phyloP scores from a whole-genome alignment of 2,329 filamentous ascomycete species.

The Mycocentrospora acerina region DNA sequence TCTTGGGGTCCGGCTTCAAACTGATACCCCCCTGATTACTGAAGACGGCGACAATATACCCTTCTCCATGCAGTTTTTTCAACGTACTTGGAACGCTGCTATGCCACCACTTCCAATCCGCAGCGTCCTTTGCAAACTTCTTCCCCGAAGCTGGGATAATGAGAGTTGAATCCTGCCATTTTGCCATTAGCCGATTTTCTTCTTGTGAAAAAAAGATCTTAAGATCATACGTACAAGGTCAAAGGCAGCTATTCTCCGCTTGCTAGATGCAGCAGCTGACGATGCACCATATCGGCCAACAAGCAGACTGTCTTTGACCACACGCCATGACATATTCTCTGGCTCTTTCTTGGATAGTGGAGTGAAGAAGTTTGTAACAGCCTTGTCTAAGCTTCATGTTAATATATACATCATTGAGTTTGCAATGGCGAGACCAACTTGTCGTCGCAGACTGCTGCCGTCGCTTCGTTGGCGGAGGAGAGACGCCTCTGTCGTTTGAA shows the following conservation, averaged over 20 bases:
- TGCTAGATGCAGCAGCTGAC: conserved; percentile 12
- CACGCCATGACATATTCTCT: conserved; percentile 69
- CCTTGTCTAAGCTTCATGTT: conserved; percentile 54
- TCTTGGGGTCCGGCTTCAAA: conserved; percentile 71
- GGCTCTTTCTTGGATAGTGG: conserved; percentile 82
- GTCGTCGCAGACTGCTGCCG: conserved; percentile 57
- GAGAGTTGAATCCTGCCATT: conserved; percentile 76
- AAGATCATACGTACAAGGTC: conserved; percentile 37
- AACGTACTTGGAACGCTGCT: conserved; percentile 66
- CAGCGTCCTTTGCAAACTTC: conserved; percentile 67
- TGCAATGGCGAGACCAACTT: conserved; percentile 48
- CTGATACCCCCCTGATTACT: conserved; percentile 88
- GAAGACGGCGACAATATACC: conserved; percentile 76
- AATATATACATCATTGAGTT: conserved; percentile 2
- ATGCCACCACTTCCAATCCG: conserved; percentile 97
- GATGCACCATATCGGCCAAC: conserved; percentile 68
- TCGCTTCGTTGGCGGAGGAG: conserved; percentile 59
- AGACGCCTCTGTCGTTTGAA: conserved; percentile 50
- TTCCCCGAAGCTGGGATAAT: conserved; percentile 80
- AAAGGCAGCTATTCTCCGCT: conserved; percentile 40
- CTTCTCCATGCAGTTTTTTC: conserved; percentile 68
- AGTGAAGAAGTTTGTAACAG: conserved; percentile 84
- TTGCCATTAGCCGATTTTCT: conserved; percentile 7
- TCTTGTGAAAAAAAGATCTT: not conserved
- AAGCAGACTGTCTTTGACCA: conserved; percentile 69